Evolutionary conservation across 441 rosid species (phyloP).

Genomic region (Eruca vesicaria): DNA sequence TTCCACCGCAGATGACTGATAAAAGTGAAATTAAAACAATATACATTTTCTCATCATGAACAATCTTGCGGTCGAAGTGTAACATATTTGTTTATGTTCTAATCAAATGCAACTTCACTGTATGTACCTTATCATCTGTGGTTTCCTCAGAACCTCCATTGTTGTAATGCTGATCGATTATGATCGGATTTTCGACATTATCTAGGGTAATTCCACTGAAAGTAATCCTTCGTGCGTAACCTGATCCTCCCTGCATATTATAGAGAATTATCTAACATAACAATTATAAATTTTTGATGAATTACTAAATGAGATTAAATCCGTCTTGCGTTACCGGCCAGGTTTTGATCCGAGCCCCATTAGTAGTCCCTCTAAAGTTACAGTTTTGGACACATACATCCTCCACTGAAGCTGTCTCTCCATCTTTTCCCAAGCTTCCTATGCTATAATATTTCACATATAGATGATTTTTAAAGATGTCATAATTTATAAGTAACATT

Average conservation of each 20-base stretch:
- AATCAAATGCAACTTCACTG: background rate
- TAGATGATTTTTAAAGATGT: background rate
- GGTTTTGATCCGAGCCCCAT: conserved; percentile 55
- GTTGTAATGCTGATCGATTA: conserved; percentile 48
- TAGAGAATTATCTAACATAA: background rate
- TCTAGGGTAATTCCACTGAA: conserved; percentile 40
- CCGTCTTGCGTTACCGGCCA: conserved; percentile 46
- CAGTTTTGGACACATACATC: conserved; percentile 43
- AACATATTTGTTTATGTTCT: background rate
- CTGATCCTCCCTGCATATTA: conserved; percentile 49
- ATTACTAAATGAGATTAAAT: background rate
- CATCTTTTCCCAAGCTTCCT: conserved; percentile 55
- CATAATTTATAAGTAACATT: background rate
- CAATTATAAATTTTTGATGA: background rate
- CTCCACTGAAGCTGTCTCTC: conserved; percentile 36
- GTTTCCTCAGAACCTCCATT: conserved; percentile 2
- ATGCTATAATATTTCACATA: conserved; percentile 33
- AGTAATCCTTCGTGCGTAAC: conserved; percentile 41
- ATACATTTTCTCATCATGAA: background rate
- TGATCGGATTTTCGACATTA: conserved; percentile 43
- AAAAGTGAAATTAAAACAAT: background rate
- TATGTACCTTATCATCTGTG: conserved; percentile 32
- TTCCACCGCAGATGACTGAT: conserved; percentile 32
- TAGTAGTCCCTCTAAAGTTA: conserved; percentile 38
- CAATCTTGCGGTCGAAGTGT: background rate